Evolutionary conservation across 2,329 filamentous ascomycete genomes (phyloP), one percentile per base, ranked within the genome.

Genomic region (Arthrobotrys conoides): DNA sequence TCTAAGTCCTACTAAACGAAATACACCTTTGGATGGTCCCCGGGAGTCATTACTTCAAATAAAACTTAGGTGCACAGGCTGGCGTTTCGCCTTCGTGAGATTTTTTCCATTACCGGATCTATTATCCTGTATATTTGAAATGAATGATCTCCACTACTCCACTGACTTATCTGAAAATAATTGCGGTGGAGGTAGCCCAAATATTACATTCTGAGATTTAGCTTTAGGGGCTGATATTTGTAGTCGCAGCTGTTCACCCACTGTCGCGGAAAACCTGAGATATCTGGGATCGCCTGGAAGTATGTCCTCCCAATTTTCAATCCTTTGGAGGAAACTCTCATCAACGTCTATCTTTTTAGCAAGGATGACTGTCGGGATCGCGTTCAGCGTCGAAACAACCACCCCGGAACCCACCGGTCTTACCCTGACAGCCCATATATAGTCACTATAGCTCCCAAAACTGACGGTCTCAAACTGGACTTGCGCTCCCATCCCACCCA

Each of bases 391-490:
- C n/a, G 24, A 64, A 9, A 71, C 27, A 6, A 87, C 88, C 46
- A 91, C 89, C 0, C 88, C 89, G 16, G 89, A 86, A 0, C 91
- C 90, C 0, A 94, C 87, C 0, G 96, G 93, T 36, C 89, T 88
- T 10, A 97, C 89, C 51, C 90, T 88, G 16, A 91, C 93, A 4
- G 95, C 96, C 94, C 95, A 99, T 46, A 98, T 88, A 81, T 89
- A 91, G 83, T 94, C 91, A 77, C 97, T 92, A 81, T 89, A 90
- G 81, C 88, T 90, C 0, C 90, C 93, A 5, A 91, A 90, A 44
- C 91, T 93, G 0, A 90, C 92, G 3, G 97, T 91, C 83, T 93
- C 90, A 93, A 95, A 99, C 48, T 87, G 90, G 85, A 96, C 88
- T 84, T 91, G 95, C 82, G 89, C 90, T 38, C 94, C 93, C 82